A percentile compares a stretch with the other conserved stretches of the same genome.
phyloP scores from a whole-genome alignment of 2,329 filamentous ascomycete genomes.

The Talaromyces amestolkiae region DNA sequence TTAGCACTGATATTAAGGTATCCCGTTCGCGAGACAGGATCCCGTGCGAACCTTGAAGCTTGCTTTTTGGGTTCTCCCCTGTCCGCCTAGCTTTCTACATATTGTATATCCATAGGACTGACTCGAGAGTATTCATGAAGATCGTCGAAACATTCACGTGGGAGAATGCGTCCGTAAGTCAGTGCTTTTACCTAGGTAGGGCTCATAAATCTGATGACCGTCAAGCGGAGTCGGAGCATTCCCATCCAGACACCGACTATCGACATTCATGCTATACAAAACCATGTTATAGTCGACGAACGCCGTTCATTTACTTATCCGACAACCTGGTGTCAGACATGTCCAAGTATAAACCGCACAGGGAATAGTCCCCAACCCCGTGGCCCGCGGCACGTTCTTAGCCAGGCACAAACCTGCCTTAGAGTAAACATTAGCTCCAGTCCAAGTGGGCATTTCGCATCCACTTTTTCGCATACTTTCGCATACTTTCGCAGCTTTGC shows the following conservation, averaged over 20 bases:
- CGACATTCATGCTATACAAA: background rate
- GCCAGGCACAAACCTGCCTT: background rate
- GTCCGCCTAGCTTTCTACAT: background rate
- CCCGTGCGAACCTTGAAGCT: background rate
- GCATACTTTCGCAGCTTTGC: background rate
- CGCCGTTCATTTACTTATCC: background rate
- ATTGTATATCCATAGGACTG: background rate
- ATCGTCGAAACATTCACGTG: background rate
- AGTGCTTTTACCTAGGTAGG: too few species aligned
- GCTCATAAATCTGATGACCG: too few species aligned
- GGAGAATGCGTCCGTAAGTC: background rate
- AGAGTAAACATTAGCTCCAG: background rate
- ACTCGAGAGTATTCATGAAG: background rate
- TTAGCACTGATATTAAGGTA: background rate
- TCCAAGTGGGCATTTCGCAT: constrained; percentile 4
- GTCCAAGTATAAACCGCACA: background rate
- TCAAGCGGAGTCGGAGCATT: too few species aligned
- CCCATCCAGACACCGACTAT: background rate
- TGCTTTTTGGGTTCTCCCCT: background rate
- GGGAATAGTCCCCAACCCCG: background rate
- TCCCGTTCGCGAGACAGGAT: background rate
- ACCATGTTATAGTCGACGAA: background rate
- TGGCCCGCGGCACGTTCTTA: background rate
- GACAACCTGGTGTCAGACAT: background rate
- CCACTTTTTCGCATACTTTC: background rate